Conservation (phyloP, 331 rosid genomes). For the Prunus yedoensis region DNA sequence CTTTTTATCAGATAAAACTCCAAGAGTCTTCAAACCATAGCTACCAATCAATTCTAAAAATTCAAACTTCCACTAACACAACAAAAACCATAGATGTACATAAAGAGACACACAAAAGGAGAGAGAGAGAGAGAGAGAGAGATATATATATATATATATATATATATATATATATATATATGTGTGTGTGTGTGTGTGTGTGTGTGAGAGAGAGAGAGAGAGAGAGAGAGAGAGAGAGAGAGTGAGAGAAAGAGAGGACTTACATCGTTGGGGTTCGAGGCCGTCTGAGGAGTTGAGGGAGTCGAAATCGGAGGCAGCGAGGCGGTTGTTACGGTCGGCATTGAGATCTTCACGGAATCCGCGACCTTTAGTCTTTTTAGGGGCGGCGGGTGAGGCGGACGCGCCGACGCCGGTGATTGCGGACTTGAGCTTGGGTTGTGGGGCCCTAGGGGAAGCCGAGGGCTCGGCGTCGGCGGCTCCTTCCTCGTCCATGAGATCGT, state of each 20-base stretch:
- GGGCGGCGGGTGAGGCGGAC: constrained; percentile 42
- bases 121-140: too few species aligned
- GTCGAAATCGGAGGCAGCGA: constrained; percentile 76
- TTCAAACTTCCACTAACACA: neutral
- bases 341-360: constrained; percentile 84
- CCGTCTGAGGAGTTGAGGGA: constrained; percentile 74
- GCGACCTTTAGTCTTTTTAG: constrained; percentile 91
- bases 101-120: neutral
- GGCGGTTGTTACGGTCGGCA: constrained; percentile 67
- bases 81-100: neutral
- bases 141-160: too few species aligned
- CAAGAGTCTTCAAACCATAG: neutral
- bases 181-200: too few species aligned
- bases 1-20: neutral
- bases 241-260: constrained; percentile 10
- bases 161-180: too few species aligned
- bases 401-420: constrained; percentile 78
- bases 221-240: too few species aligned
- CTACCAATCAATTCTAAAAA: neutral
- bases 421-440: constrained; percentile 88
- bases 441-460: constrained; percentile 68
- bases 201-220: too few species aligned
- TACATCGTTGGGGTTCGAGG: constrained; percentile 91
- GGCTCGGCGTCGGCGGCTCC: constrained; percentile 76
- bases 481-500: constrained; percentile 99